Conservation (phyloP, 495 filamentous ascomycete genomes). For the Penicillium waksmanii region DNA sequence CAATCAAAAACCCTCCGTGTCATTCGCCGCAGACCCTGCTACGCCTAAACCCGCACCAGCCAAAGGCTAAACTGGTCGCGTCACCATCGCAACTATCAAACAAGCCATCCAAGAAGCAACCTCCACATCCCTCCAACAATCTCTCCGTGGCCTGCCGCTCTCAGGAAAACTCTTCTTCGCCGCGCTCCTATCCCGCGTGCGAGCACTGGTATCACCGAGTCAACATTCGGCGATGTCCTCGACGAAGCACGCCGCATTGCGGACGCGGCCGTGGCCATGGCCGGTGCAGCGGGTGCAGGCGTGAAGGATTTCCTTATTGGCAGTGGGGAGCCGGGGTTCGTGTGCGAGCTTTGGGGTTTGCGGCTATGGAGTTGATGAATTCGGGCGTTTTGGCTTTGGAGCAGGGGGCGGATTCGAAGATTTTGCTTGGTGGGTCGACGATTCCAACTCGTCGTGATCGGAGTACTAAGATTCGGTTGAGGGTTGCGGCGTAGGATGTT, state of each 20-base stretch:
- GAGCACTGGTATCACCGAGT: constrained; percentile 85
- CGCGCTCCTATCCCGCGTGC: constrained; percentile 74
- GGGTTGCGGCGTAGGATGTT: constrained; percentile 89
- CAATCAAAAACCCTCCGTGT: constrained; percentile 10
- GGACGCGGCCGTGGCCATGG: constrained; percentile 51
- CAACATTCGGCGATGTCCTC: constrained; percentile 84
- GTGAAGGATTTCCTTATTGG: constrained; percentile 49
- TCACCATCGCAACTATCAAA: constrained; percentile 92
- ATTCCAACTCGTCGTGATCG: constrained; percentile 70
- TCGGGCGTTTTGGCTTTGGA: constrained; percentile 87
- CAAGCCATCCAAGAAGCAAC: constrained; percentile 94
- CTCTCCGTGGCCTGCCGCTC: constrained; percentile 78
- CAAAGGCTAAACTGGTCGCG: constrained; percentile 55
- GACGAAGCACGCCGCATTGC: constrained; percentile 85
- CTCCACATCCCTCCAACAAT: constrained; percentile 86
- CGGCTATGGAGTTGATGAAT: constrained; percentile 80
- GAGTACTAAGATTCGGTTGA: constrained; percentile 83
- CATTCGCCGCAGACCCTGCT: neutral
- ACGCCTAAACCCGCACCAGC: constrained; percentile 21
- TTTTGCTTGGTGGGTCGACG: constrained; percentile 36
- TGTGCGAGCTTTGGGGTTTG: constrained; percentile 67
- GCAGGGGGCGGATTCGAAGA: constrained; percentile 42
- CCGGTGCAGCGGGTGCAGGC: constrained; percentile 42
- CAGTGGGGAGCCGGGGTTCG: constrained; percentile 52
- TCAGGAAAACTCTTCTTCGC: constrained; percentile 83